Evolutionary conservation across 1,139 yeast genomes (phyloP), one percentile per base, ranked within the genome.

Genomic region (Suhomyces bokatorum): DNA sequence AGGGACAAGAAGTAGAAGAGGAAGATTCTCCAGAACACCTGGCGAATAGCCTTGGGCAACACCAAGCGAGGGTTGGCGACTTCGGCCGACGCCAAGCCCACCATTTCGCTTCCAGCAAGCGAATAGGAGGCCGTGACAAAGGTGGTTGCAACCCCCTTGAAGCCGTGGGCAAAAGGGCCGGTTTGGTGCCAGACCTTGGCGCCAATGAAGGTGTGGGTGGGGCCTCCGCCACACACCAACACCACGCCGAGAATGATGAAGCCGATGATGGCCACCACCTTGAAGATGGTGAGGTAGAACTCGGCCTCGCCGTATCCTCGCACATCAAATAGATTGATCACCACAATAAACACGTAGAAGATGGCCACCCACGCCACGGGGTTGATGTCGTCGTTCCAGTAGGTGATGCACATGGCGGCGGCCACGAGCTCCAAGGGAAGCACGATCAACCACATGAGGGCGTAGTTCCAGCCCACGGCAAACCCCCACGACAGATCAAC

Each of bases 41-140:
- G 76, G 46, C 67, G 66, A 31, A 72, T 64, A 10, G 78, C 77
- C 40, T 59, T 65, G 10, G 78, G 78, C 33, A 73, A 57, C 2
- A 66, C 63, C 45, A 63, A 65, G 20, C 55, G 40, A 2, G 96
- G 96, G 62, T 86, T 82, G 37, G 73, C 74, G 37, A 95, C 81
- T 66, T 89, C 96, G 15, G 95, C 89, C 31, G 95, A 90, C 15
- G 95, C 90, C 52, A 89, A 71, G 44, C 95, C 95, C 46, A 85
- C 85, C 59, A 86, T 74, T 66, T 87, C 96, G 43, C 86, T 80
- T 56, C 95, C 95, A 43, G 91, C 90, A 58, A 87, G 85, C 4
- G 96, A 82, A 66, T 88, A 90, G 6, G 96, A 95, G 24, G 96
- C 95, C 28, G 85, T 80, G 41, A 90, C 89, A 57, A 90, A 86